phyloP scores from a whole-genome alignment of 2,329 filamentous ascomycete species.

The Tolypocladium tropicale region DNA sequence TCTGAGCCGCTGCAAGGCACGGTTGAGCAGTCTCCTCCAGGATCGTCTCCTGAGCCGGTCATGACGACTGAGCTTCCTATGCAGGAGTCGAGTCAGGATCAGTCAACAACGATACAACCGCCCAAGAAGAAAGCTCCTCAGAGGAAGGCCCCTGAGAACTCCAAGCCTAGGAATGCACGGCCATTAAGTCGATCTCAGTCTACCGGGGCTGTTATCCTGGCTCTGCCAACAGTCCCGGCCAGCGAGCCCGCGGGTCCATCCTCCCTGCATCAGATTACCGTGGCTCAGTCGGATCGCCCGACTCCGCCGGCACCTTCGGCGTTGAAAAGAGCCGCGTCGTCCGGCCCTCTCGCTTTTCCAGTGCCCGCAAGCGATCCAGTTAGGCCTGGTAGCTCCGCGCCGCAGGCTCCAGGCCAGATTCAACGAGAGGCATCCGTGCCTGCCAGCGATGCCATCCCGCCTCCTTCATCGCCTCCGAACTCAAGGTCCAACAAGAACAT shows the following conservation, averaged over 20 bases:
- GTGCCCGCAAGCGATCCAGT: slow-evolving; percentile 39
- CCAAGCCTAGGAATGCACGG: slow-evolving; percentile 12
- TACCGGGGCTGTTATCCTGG: slow-evolving; percentile 19
- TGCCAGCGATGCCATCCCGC: slow-evolving; percentile 29
- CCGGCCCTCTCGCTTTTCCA: slow-evolving; percentile 20
- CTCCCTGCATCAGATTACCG: slow-evolving; percentile 21
- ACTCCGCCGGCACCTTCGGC: slow-evolving; percentile 22
- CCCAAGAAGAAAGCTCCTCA: not conserved
- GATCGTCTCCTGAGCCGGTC: not conserved
- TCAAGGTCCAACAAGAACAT: slow-evolving; percentile 51
- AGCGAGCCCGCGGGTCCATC: slow-evolving; percentile 41
- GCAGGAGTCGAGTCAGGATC: not conserved
- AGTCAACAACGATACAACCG: not conserved
- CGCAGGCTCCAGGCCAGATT: slow-evolving; percentile 2
- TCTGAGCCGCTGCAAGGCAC: not conserved
- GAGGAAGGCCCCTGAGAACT: not conserved
- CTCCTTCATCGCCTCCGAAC: slow-evolving; percentile 29
- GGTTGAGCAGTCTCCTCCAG: not conserved
- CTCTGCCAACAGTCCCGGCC: slow-evolving; percentile 25
- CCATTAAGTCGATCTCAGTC: slow-evolving; percentile 25
- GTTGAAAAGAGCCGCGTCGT: slow-evolving; percentile 27
- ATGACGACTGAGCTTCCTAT: not conserved
- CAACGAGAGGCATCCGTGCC: slow-evolving; percentile 29
- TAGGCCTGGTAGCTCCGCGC: slow-evolving; percentile 13
- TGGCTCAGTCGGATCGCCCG: slow-evolving; percentile 9